Evolutionary conservation across 2,329 filamentous ascomycete species (phyloP).

Genomic region (Rachicladosporium sp.): DNA sequence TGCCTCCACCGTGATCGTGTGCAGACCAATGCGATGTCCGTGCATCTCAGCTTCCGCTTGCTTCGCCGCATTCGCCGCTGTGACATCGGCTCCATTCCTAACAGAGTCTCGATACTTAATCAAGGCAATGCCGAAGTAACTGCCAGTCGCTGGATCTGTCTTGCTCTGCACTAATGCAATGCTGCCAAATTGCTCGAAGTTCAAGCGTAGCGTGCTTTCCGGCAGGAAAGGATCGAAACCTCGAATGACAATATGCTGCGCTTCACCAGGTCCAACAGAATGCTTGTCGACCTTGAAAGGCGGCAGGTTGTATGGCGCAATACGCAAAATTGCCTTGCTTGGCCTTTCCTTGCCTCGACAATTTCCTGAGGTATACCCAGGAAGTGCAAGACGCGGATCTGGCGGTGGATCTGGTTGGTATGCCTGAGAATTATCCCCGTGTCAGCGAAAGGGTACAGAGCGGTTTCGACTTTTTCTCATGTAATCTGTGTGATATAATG

Average conservation of each 20-base stretch:
- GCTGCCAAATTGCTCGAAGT: constrained; percentile 54
- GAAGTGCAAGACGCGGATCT: constrained; percentile 68
- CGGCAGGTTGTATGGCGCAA: constrained; percentile 65
- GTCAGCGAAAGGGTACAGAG: constrained; percentile 30
- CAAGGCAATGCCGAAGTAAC: constrained; percentile 84
- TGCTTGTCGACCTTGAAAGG: constrained; percentile 76
- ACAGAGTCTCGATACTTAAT: constrained; percentile 72
- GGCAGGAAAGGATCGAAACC: constrained; percentile 87
- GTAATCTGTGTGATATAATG: constrained; percentile 23
- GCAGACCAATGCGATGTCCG: constrained; percentile 66
- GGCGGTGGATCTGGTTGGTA: constrained; percentile 52
- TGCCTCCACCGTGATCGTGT: constrained; percentile 68
- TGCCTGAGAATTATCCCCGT: constrained; percentile 42
- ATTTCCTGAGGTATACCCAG: constrained; percentile 8
- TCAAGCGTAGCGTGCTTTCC: constrained; percentile 32
- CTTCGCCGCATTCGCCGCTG: constrained; percentile 70
- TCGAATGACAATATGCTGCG: constrained; percentile 83
- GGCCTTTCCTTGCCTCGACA: too few relatives aligned
- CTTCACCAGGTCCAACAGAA: constrained; percentile 78
- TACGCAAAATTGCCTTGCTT: constrained; percentile 58
- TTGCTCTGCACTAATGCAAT: constrained; percentile 87
- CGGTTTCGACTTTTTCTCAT: constrained; percentile 19
- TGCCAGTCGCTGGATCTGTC: constrained; percentile 87
- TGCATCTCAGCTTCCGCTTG: constrained; percentile 66
- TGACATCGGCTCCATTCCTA: constrained; percentile 41